A percentile compares a stretch with the other conserved stretches of the same genome.
phyloP scores from a whole-genome alignment of 2,329 filamentous ascomycete genomes.

The Aspergillus fructus region DNA sequence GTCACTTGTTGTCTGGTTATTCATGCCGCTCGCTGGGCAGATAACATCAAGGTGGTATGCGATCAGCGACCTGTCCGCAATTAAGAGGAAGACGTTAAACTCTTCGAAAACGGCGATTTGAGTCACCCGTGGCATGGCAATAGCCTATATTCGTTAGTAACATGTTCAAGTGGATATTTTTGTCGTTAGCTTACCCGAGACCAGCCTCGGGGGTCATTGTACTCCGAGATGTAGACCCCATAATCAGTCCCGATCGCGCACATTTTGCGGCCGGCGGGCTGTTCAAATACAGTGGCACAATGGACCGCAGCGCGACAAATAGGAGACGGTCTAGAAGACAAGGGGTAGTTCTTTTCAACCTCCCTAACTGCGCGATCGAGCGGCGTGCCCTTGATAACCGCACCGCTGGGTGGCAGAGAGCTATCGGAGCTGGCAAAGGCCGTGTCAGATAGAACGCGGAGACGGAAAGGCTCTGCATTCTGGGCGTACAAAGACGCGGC shows the following conservation, averaged over 20 bases:
- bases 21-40: conserved; percentile 52
- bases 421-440: conserved; percentile 61
- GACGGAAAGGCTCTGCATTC: conserved; percentile 91
- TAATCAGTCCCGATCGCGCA: conserved; percentile 94
- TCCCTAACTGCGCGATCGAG: conserved; percentile 88
- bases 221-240: conserved; percentile 86
- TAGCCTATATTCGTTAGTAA: conserved; percentile 56
- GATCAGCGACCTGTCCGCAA: conserved; percentile 86
- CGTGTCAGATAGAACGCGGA: conserved; percentile 88
- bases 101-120: conserved; percentile 95
- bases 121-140: conserved; percentile 74
- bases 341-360: conserved; percentile 71
- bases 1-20: conserved; percentile 60
- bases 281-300: conserved; percentile 85
- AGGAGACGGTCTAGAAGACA: conserved; percentile 63
- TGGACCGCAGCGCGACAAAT: conserved; percentile 86
- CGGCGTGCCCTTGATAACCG: conserved; percentile 85
- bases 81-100: conserved; percentile 87
- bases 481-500: conserved; percentile 85
- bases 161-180: background rate
- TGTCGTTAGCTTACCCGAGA: conserved; percentile 62
- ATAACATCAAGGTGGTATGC: conserved; percentile 92
- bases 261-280: conserved; percentile 77
- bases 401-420: conserved; percentile 62
- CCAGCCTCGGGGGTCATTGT: conserved; percentile 89